Conservation (phyloP, 2,329 filamentous ascomycete species). For the Stylonectria norvegica region DNA sequence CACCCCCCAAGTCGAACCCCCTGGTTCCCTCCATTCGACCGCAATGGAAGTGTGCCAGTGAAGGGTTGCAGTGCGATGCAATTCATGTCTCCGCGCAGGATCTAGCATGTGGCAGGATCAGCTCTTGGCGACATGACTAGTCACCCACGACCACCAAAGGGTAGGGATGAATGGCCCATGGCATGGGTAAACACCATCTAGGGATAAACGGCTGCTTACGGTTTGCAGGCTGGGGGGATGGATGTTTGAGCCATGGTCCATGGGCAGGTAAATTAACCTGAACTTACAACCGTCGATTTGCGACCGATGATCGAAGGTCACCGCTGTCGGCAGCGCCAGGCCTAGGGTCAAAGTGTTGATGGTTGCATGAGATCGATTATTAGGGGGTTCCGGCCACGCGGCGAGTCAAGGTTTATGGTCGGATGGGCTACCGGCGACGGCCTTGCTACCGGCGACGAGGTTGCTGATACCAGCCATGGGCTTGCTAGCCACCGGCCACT, state of each 20-base stretch:
- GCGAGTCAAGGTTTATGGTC: background rate
- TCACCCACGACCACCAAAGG: too few species aligned
- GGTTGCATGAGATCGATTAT: constrained; percentile 24
- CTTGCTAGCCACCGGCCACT: too few species aligned
- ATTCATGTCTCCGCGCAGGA: constrained; percentile 4
- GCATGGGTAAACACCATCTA: constrained; percentile 5
- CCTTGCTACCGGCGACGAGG: too few species aligned
- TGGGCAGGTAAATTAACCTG: background rate
- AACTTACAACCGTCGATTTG: constrained; percentile 18
- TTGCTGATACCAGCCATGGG: too few species aligned
- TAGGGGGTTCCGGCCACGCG: too few species aligned
- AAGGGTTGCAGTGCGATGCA: constrained; percentile 4
- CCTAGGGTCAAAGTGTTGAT: background rate
- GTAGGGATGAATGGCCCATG: too few species aligned
- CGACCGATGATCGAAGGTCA: constrained; percentile 19
- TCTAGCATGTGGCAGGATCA: background rate
- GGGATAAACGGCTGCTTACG: constrained; percentile 2
- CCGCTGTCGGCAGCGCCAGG: background rate
- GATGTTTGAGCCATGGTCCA: constrained; percentile 1
- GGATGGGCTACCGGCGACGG: too few species aligned
- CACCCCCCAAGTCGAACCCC: constrained; percentile 3
- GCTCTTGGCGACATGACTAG: background rate
- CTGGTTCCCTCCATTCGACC: constrained; percentile 7
- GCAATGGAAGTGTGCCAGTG: constrained; percentile 1
- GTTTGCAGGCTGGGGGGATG: constrained; percentile 6